phyloP scores from a whole-genome alignment of 495 filamentous ascomycete species.

The Aspergillus baeticus region DNA sequence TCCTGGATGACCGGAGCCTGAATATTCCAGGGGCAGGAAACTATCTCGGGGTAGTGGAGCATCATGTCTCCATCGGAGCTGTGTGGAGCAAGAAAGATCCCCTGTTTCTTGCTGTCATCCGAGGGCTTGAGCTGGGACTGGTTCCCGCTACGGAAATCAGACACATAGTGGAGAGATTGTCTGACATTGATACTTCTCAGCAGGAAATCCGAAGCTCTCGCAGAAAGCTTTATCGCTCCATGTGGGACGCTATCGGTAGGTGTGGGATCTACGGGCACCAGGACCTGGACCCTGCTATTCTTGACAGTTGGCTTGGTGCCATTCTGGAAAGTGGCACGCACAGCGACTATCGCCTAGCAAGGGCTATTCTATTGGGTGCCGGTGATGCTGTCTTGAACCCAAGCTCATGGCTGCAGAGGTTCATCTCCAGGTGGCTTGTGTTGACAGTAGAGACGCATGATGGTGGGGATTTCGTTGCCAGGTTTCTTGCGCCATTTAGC shows the following conservation, averaged over 20 bases:
- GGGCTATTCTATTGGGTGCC: slow-evolving; percentile 32
- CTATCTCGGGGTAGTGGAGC: slow-evolving; percentile 28
- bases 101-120: slow-evolving; percentile 30
- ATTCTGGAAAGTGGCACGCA: slow-evolving; percentile 17
- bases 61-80: slow-evolving; percentile 18
- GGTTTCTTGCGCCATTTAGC: slow-evolving; percentile 25
- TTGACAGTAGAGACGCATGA: background rate
- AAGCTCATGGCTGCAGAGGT: slow-evolving; percentile 25
- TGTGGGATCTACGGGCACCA: slow-evolving; percentile 37
- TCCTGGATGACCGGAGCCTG: slow-evolving; percentile 43
- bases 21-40: slow-evolving; percentile 43
- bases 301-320: slow-evolving; percentile 34
- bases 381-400: background rate
- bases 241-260: slow-evolving; percentile 43
- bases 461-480: slow-evolving; percentile 10
- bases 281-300: slow-evolving; percentile 28
- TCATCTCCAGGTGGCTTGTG: slow-evolving; percentile 31
- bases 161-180: slow-evolving; percentile 28
- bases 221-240: slow-evolving; percentile 22
- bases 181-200: background rate
- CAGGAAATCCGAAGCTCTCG: slow-evolving; percentile 8
- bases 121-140: slow-evolving; percentile 39
- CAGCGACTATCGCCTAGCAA: slow-evolving; percentile 26
- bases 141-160: slow-evolving; percentile 36
- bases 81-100: slow-evolving; percentile 10